These are phyloP conservation scores for Quercus lobata DNA, from an alignment of 331 rosid species.

Conservation along the genomic window DNA sequence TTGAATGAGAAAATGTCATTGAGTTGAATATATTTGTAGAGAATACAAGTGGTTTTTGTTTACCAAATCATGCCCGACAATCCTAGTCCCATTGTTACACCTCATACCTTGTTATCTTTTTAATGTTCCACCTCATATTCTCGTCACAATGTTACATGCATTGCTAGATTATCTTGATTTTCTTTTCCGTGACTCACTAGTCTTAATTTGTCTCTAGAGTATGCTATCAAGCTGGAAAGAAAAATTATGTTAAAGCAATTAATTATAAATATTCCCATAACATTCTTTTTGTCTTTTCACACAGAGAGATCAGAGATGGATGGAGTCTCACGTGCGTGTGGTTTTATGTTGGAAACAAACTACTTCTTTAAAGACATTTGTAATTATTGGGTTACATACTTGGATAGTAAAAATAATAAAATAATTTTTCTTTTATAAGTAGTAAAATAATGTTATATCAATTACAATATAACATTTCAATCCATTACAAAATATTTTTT, in stretches of 20 bases:
- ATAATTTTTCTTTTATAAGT: too few relatives aligned
- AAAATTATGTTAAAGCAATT: neutral
- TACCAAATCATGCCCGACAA: too few relatives aligned
- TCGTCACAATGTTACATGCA: neutral
- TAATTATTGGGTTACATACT: too few relatives aligned
- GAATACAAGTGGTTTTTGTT: too few relatives aligned
- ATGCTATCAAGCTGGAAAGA: neutral
- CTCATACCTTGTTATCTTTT: neutral
- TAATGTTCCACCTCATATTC: neutral
- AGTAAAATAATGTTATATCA: too few relatives aligned
- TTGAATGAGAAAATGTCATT: too few relatives aligned
- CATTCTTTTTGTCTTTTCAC: neutral
- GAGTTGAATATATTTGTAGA: too few relatives aligned
- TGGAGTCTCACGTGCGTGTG: neutral
- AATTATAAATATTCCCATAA: neutral
- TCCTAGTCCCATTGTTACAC: neutral
- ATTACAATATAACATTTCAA: too few relatives aligned
- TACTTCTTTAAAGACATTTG: neutral
- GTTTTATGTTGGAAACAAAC: neutral
- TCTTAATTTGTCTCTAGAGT: neutral
- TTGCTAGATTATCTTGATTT: neutral
- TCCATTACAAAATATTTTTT: too few relatives aligned
- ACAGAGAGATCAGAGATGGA: neutral
- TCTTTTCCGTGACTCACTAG: neutral
- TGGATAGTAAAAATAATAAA: too few relatives aligned